Base-by-base conservation (phyloP, 306 rosid genomes). In the Vigna angularis region DNA sequence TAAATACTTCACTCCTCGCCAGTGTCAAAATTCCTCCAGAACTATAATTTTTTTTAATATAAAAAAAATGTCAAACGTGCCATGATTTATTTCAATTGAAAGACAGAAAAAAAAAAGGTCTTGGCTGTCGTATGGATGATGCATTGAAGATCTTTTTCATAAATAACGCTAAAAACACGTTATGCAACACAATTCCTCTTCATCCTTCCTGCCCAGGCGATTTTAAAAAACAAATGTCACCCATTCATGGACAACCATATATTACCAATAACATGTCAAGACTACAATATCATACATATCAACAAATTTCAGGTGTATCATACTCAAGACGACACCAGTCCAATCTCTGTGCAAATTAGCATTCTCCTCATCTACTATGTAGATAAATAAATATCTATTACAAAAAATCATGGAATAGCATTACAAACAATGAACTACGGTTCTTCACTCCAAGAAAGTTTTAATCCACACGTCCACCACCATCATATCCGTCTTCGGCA, bases 371-470 rank as follows among this genome's bases (percentile, higher is more conserved):
- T 34, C 85, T 61, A 66, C 78, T n/a, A 70, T 36, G 58, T 2
- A 49, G 56, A 24, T 13, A 53, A 51, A 81, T 8, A n/a, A 69
- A 47, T 14, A 48, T 69, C 76, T 20, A 58, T 51, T 57, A 66
- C 17, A 50, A 47, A 18, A 70, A 77, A 53, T 50, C 63, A 78
- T 28, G 26, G 32, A 51, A 79, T 75, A 83, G 57, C 66, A 75
- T 78, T 82, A 83, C 91, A 83, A 81, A 75, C 79, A 36, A 66
- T 73, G 75, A 51, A 58, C 22, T 58, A 49, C 3, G 42, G 62
- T 10, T 53, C 58, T 28, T 26, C 36, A 15, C 28, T 44, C 28
- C 20, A 13, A n/a, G 17, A 49, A 63, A 69, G 26, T 30, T 77
- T 79, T 70, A 75, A 84, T 77, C 75, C 70, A 49, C 34, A 30